A percentile compares a stretch with the other conserved stretches of the same genome.
These are phyloP conservation scores for Sarocladium oryzae DNA, from an alignment of 2,329 filamentous ascomycete genomes.

Conservation along the genomic window DNA sequence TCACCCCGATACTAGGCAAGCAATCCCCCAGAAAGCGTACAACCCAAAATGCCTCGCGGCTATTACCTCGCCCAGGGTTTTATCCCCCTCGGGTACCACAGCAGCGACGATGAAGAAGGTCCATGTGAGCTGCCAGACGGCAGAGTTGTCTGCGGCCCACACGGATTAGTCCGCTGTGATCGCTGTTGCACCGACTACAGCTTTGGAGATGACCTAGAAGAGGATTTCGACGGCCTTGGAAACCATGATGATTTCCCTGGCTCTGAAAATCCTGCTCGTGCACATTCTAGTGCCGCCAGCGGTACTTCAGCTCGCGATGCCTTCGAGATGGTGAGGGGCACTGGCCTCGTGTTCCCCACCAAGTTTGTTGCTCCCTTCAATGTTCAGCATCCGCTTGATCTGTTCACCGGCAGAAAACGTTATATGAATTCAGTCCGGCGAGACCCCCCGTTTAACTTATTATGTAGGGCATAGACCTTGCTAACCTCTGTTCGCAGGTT, in stretches of 20 bases:
- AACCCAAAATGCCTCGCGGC: constrained; percentile 10
- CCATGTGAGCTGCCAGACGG: constrained; percentile 27
- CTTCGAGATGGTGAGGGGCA: too few species aligned
- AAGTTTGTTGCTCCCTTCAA: too few species aligned
- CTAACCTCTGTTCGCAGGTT: neutral
- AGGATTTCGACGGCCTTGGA: constrained; percentile 14
- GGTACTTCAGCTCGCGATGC: too few species aligned
- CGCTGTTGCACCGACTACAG: constrained; percentile 29
- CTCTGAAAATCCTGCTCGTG: neutral
- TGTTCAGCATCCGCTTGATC: too few species aligned
- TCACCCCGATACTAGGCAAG: too few species aligned
- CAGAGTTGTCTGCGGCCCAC: constrained; percentile 27
- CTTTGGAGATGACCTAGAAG: constrained; percentile 18
- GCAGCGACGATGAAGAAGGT: constrained; percentile 25
- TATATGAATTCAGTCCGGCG: too few species aligned
- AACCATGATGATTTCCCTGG: constrained; percentile 9
- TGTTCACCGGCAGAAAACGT: too few species aligned
- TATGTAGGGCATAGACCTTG: neutral
- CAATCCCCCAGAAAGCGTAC: too few species aligned
- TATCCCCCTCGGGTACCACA: constrained; percentile 1
- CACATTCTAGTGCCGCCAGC: too few species aligned
- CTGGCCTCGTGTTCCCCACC: too few species aligned
- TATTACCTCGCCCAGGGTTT: constrained; percentile 10
- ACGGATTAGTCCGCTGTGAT: constrained; percentile 24
- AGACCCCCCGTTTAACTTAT: neutral